These are phyloP conservation scores for Vickermania spadyakhi DNA, from an alignment of 208 protist species.

Conservation along the genomic window DNA sequence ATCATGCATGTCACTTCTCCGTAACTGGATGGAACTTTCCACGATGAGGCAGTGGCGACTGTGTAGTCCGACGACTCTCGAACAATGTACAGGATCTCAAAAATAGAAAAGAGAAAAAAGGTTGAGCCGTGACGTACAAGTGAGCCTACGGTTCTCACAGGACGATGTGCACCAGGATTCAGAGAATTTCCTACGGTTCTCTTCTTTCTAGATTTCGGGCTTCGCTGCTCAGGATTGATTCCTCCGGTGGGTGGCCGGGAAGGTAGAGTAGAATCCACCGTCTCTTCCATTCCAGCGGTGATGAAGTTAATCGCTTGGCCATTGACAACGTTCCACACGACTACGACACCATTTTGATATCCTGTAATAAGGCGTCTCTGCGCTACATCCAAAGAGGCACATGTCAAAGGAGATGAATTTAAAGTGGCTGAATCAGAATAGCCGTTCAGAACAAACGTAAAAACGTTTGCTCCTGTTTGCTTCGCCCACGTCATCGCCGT, in stretches of 20 bases:
- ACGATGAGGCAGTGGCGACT: slow-evolving; percentile 37
- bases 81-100: slow-evolving; percentile 32
- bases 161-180: slow-evolving; percentile 6
- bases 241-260: not conserved
- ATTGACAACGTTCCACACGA: slow-evolving; percentile 79
- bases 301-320: slow-evolving; percentile 66
- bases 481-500: slow-evolving; percentile 71
- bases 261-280: not conserved
- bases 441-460: slow-evolving; percentile 67
- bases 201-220: not conserved
- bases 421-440: slow-evolving; percentile 62
- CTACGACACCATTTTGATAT: slow-evolving; percentile 62
- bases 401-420: slow-evolving; percentile 34
- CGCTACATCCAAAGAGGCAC: slow-evolving; percentile 37
- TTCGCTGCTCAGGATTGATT: not conserved
- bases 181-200: not conserved
- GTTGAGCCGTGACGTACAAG: slow-evolving; percentile 44
- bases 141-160: slow-evolving; percentile 60
- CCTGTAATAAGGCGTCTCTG: slow-evolving; percentile 68
- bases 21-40: slow-evolving; percentile 29
- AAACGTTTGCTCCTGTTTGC: slow-evolving; percentile 36
- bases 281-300: slow-evolving; percentile 25
- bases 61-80: slow-evolving; percentile 57
- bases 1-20: slow-evolving; percentile 42
- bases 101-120: slow-evolving; percentile 59